Conservation (phyloP, 2,329 filamentous ascomycete genomes). For the Calonectria hongkongensis region DNA sequence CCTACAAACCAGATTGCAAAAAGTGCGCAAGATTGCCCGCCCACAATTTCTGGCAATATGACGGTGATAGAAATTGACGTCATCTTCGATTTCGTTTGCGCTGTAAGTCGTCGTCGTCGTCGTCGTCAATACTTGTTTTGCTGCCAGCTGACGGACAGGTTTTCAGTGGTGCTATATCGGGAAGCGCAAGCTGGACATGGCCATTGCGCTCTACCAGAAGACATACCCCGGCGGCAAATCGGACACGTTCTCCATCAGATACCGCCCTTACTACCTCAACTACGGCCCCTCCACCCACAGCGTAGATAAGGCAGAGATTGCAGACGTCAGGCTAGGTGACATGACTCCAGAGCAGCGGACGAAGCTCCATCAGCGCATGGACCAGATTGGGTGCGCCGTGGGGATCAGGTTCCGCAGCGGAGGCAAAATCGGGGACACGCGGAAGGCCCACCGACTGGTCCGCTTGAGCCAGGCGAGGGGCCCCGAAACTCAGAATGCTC, state of each 20-base stretch:
- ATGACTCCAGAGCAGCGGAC: conserved; percentile 54
- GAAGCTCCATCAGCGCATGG: conserved; percentile 53
- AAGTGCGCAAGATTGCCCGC: background rate
- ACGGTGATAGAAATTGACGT: conserved; percentile 51
- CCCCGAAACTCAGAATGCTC: conserved; percentile 36
- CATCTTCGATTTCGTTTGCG: conserved; percentile 58
- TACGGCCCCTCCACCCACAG: conserved; percentile 49
- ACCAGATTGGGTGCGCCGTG: conserved; percentile 55
- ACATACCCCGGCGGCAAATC: conserved; percentile 61
- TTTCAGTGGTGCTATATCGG: conserved; percentile 63
- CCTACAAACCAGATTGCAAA: background rate
- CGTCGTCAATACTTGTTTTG: background rate
- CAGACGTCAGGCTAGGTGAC: conserved; percentile 49
- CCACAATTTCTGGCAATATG: conserved; percentile 8
- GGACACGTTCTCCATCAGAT: conserved; percentile 60
- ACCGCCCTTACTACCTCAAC: conserved; percentile 62
- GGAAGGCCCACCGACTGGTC: conserved; percentile 59
- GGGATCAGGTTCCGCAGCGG: conserved; percentile 60
- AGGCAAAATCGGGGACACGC: conserved; percentile 59
- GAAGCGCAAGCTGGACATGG: conserved; percentile 60
- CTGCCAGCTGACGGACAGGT: background rate
- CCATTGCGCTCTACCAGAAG: conserved; percentile 62
- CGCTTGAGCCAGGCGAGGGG: conserved; percentile 47
- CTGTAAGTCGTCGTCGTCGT: conserved; percentile 51
- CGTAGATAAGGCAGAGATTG: conserved; percentile 49